Percentiles rank a stretch among this genome's conserved stretches.
These are phyloP conservation scores for Eimeria sp. DNA, from an alignment of 169 alveolate genomes.

Conservation along the genomic window DNA sequence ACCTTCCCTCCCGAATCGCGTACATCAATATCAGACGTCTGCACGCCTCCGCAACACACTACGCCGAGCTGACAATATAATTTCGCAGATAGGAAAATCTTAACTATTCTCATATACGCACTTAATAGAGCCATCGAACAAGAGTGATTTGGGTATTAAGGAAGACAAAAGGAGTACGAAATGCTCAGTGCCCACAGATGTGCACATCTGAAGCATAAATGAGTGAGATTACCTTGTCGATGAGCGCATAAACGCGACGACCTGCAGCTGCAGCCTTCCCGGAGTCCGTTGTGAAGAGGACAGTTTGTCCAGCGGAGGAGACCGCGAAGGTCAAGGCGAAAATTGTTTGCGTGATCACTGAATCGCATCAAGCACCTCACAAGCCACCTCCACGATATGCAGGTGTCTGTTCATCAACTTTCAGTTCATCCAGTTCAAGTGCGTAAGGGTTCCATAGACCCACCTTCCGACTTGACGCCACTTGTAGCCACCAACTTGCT, in stretches of 20 bases:
- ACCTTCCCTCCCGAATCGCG: constrained; percentile 72
- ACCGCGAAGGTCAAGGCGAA: constrained; percentile 52
- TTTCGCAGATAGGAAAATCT: background rate
- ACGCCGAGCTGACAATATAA: background rate
- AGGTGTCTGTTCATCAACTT: background rate
- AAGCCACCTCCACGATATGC: background rate
- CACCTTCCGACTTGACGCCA: constrained; percentile 50
- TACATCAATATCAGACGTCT: constrained; percentile 71
- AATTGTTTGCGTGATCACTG: constrained; percentile 65
- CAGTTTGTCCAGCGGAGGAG: constrained; percentile 69
- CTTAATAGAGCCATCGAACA: background rate
- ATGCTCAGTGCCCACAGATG: no score
- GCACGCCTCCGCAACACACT: background rate
- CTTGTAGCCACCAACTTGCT: constrained; percentile 77
- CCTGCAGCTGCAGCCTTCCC: constrained; percentile 63
- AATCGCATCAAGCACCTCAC: constrained; percentile 5
- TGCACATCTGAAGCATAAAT: no score
- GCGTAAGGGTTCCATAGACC: background rate
- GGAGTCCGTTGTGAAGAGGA: constrained; percentile 54
- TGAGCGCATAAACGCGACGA: constrained; percentile 67
- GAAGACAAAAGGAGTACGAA: no score
- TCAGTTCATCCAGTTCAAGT: background rate
- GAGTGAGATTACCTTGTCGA: constrained; percentile 35
- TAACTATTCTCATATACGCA: background rate
- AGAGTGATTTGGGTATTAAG: background rate